A percentile compares a stretch with the other conserved stretches of the same genome.
These are phyloP conservation scores for Trichothecium sympodiale DNA, from an alignment of 2,329 filamentous ascomycete genomes.

Conservation along the genomic window DNA sequence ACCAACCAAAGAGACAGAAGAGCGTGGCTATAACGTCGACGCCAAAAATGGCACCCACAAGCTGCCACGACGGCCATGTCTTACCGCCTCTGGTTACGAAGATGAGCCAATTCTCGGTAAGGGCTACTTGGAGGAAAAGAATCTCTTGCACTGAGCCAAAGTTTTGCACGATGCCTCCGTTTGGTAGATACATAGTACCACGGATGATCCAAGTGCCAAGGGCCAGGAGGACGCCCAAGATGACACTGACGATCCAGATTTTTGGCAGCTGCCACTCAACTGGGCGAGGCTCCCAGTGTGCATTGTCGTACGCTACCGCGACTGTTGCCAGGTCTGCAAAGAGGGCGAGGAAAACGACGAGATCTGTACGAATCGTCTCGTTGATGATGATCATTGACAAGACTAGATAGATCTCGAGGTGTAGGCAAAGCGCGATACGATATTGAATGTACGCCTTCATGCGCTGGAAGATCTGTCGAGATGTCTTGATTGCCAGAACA, in stretches of 20 bases:
- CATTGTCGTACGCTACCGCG: constrained; percentile 69
- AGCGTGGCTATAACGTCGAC: constrained; percentile 63
- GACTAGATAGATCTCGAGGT: constrained; percentile 66
- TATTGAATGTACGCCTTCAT: constrained; percentile 73
- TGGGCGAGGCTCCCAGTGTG: constrained; percentile 61
- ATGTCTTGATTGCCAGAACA: constrained; percentile 62
- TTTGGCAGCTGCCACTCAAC: constrained; percentile 75
- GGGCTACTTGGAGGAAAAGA: constrained; percentile 60
- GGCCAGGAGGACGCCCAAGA: constrained; percentile 58
- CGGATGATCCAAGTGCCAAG: constrained; percentile 63
- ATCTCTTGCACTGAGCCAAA: constrained; percentile 66
- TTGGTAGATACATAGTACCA: constrained; percentile 55
- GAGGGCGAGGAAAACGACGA: constrained; percentile 69
- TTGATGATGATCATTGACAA: constrained; percentile 72
- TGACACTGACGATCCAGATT: constrained; percentile 66
- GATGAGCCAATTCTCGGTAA: constrained; percentile 71
- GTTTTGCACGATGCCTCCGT: constrained; percentile 65
- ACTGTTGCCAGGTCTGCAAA: constrained; percentile 74
- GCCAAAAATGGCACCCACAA: constrained; percentile 58
- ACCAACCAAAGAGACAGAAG: constrained; percentile 67
- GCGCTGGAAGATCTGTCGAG: constrained; percentile 66
- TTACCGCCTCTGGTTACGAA: constrained; percentile 64
- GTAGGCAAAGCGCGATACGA: constrained; percentile 63
- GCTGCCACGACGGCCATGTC: constrained; percentile 66
- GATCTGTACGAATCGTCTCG: constrained; percentile 60